Percentiles rank a stretch among this genome's conserved stretches.
Conservation (phyloP, 305 asterid species). For the Stenogyne calaminthoides region DNA sequence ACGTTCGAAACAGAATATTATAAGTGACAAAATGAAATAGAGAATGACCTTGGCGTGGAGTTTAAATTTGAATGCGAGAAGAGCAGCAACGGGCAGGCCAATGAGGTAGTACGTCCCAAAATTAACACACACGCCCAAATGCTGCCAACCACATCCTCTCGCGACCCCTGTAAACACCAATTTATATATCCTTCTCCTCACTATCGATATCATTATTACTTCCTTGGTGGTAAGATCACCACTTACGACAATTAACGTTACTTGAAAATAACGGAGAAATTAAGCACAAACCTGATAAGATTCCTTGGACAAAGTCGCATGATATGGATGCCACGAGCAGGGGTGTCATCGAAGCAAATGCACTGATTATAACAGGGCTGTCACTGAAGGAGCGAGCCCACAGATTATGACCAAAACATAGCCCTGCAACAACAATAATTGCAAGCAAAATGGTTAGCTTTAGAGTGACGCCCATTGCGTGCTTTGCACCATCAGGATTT, state of each 20-base stretch:
- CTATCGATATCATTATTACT: no score
- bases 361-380: constrained; percentile 48
- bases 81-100: constrained; percentile 52
- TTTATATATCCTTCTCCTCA: no score
- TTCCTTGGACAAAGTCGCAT: constrained; percentile 63
- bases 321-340: constrained; percentile 51
- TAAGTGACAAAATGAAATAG: neutral
- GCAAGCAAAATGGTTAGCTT: constrained; percentile 50
- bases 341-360: constrained; percentile 61
- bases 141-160: constrained; percentile 67
- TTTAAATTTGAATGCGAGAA: constrained; percentile 55
- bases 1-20: neutral
- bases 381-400: constrained; percentile 67
- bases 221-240: no score
- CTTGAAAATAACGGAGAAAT: neutral
- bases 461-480: constrained; percentile 62
- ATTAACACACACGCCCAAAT: constrained; percentile 48
- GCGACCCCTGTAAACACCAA: constrained; percentile 49
- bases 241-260: neutral
- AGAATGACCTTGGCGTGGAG: constrained; percentile 47
- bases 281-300: constrained; percentile 43
- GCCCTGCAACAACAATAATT: constrained; percentile 36
- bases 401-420: constrained; percentile 48
- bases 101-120: constrained; percentile 51
- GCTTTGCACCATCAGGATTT: constrained; percentile 54